Evolutionary conservation across 768 basidiomycete genomes (phyloP).

Genomic region (Mycena polygramma): DNA sequence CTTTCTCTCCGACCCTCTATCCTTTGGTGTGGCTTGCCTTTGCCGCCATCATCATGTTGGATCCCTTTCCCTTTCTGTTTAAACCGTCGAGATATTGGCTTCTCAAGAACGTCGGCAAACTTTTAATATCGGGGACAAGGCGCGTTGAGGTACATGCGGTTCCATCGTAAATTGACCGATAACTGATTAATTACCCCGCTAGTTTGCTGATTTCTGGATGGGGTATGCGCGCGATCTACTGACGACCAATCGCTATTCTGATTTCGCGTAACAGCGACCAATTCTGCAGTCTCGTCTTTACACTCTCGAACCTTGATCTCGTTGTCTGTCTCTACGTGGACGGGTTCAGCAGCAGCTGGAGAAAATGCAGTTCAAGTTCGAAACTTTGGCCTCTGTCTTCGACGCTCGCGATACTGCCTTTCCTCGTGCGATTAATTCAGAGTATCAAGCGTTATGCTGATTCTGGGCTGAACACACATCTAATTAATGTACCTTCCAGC

Average conservation of each 20-base stretch:
- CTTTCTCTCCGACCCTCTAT: constrained; percentile 80
- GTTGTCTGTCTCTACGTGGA: constrained; percentile 79
- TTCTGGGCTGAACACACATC: constrained; percentile 78
- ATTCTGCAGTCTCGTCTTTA: constrained; percentile 83
- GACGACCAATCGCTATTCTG: background rate
- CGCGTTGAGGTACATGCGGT: constrained; percentile 77
- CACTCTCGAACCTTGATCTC: constrained; percentile 79
- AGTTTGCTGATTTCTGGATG: constrained; percentile 93
- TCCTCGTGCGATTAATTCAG: constrained; percentile 85
- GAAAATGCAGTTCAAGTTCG: constrained; percentile 59
- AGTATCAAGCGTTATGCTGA: constrained; percentile 90
- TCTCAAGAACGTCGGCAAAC: constrained; percentile 69
- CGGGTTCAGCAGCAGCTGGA: constrained; percentile 64
- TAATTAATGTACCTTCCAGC: constrained; percentile 80
- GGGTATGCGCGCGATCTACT: constrained; percentile 62
- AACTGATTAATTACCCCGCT: background rate
- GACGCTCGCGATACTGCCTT: constrained; percentile 73
- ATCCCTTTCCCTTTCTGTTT: constrained; percentile 80
- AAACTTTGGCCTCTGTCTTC: constrained; percentile 74
- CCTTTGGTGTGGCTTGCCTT: constrained; percentile 86
- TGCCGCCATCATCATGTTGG: constrained; percentile 68
- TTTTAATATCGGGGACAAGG: constrained; percentile 77
- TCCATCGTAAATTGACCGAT: background rate
- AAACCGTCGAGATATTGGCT: constrained; percentile 86
- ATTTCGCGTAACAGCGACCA: constrained; percentile 68